Evolutionary conservation across 2,329 filamentous ascomycete genomes (phyloP), one percentile per base, ranked within the genome.

Genomic region (Colletotrichum zoysiae): DNA sequence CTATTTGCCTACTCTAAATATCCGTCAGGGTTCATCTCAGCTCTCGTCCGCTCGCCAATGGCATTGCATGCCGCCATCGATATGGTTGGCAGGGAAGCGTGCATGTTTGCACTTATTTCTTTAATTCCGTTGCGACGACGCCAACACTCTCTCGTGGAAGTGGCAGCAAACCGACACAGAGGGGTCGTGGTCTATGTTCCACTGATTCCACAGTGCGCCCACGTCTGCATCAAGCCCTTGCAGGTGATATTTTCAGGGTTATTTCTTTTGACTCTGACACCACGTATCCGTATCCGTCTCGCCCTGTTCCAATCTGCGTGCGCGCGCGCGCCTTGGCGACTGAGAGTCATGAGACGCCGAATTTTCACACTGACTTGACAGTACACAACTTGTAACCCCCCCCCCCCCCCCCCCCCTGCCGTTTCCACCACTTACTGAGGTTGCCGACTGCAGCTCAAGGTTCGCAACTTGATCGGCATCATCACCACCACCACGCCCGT

Each of bases 1-100:
- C 59, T 58, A 20, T 35, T 30, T 56, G 60, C 23, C 59, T 58
- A 20, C 56, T 58, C 12, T n/a, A 58, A 8, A 44, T 44, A 30
- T 62, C 38, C 51, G 33, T 61, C 35, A 61, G 46, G 66, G 66
- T 65, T 70, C 66, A 70, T 72, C 61, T 70, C 66, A 70, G 60
- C 60, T 60, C 38, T 60, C n/a, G 26, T 20, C 53, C 26, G 30
- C 23, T 65, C 67, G 44, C 70, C 66, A 61, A 70, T 61, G 60
- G 35, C 53, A 70, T 60, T 12, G 44, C 66, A 60, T 26, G 23
- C 44, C 35, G 11, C 38, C 30, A 33, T 38, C 12, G 53, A 48
- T 44, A 38, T 64, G 65, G 64, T 51, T 59, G 57, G 58, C 50
- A 20, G 51, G 59, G 58, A 33, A 44, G 65, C 9, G 38, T 16